A percentile compares a stretch with the other conserved stretches of the same genome.
Evolutionary conservation across 495 filamentous ascomycete species (phyloP).

Genomic region (Hyaloscypha bicolor): DNA sequence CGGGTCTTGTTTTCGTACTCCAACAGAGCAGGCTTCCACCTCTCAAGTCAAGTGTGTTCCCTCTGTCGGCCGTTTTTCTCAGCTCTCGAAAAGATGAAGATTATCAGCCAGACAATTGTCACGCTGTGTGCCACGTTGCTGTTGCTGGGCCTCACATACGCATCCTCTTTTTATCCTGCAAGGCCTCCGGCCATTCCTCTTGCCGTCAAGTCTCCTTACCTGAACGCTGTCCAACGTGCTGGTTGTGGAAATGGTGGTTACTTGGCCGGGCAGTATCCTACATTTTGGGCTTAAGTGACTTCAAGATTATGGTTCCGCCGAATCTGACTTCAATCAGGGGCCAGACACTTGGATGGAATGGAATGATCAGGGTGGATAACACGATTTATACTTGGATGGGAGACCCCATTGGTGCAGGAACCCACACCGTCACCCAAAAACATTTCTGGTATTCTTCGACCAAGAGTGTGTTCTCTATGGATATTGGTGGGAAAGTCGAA

Average conservation of each 20-base stretch:
- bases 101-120: too few species aligned
- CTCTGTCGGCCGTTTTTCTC: not conserved
- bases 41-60: too few species aligned
- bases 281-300: constrained; percentile 27
- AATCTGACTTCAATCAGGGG: constrained; percentile 32
- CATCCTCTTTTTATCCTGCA: constrained; percentile 45
- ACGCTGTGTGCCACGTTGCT: not conserved
- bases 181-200: constrained; percentile 79
- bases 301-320: constrained; percentile 35
- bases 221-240: constrained; percentile 76
- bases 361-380: constrained; percentile 59
- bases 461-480: constrained; percentile 82
- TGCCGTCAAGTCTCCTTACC: constrained; percentile 79
- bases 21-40: too few species aligned
- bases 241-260: constrained; percentile 66
- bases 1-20: too few species aligned
- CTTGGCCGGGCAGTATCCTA: constrained; percentile 55
- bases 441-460: constrained; percentile 81
- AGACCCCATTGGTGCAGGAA: constrained; percentile 24
- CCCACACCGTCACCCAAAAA: constrained; percentile 42
- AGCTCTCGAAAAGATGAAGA: not conserved
- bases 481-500: constrained; percentile 63
- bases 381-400: constrained; percentile 65
- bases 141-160: not conserved
- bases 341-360: constrained; percentile 74